Base-by-base conservation (phyloP, 169 alveolate species). In the Cryptosporidium meleagridis region DNA sequence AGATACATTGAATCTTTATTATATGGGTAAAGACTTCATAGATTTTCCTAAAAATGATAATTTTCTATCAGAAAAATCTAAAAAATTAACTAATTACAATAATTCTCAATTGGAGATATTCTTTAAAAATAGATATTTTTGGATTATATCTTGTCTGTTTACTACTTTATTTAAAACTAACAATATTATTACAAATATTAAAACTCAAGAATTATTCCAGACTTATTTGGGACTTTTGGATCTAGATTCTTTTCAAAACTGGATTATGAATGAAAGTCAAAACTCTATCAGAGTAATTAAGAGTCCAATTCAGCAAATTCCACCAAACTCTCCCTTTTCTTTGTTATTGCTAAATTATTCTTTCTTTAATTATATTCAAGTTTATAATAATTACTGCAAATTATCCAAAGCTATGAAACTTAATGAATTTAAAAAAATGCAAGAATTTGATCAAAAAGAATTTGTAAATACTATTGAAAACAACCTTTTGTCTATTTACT, bases 291-390 rank as follows among this genome's bases (percentile, higher is more conserved):
- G 18, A 35, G 62, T 53, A 3, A 21, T 55, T 21, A 73, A 58
- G 14, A 31, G 12, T 21, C 85, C 67, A 72, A 2, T 73, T 33
- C 52, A 73, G 8, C 68, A 33, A 41, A 21, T 80, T 33, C 55
- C 33, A 0, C 80, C 89, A 37, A 80, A 65, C 21, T 80, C 89
- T 8, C 33, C 58, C 23, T 80, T 80, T 29, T 80, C 89, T 9
- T 35, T 59, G 12, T 0, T 80, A 23, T 23, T 80, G 23, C 51
- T 62, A n/a, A 35, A 80, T 10, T 80, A 80, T 48, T 18, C 53
- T n/a, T 23, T 62, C 37, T 14, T 80, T 31, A 23, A 73, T 33
- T 31, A 67, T 10, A 9, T 21, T 16, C 18, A 23, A 26, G 7
- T 55, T 7, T 1, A n/a, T 10, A 55, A 55, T 0, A 55, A 55